A percentile compares a stretch with the other conserved stretches of the same genome.
These are phyloP conservation scores for Xylaria telfairii DNA, from an alignment of 495 filamentous ascomycete species.

Conservation along the genomic window DNA sequence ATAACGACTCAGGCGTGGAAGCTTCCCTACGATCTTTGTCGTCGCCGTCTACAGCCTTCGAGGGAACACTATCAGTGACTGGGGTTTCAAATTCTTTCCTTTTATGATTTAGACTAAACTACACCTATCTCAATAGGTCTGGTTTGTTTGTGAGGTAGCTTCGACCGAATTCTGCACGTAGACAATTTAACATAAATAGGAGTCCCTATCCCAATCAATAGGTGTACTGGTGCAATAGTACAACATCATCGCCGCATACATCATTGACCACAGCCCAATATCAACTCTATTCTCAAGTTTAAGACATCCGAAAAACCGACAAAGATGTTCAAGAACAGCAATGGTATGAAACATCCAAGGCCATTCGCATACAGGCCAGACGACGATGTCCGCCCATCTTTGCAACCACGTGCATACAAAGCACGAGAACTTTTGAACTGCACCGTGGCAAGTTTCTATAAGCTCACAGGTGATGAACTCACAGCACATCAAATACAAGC, in stretches of 20 bases:
- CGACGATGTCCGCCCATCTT: background rate
- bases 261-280: background rate
- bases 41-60: background rate
- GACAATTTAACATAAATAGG: background rate
- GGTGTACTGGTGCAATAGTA: background rate
- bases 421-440: background rate
- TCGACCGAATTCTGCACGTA: background rate
- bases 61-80: background rate
- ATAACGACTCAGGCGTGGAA: background rate
- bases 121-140: background rate
- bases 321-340: background rate
- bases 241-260: background rate
- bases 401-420: background rate
- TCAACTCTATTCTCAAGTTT: background rate
- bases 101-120: background rate
- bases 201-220: background rate
- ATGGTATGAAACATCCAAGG: background rate
- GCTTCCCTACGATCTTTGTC: background rate
- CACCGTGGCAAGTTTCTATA: conserved; percentile 19
- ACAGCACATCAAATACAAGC: conserved; percentile 1
- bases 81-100: background rate
- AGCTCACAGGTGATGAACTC: background rate
- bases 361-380: background rate
- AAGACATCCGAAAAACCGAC: background rate
- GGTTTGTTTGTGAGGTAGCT: background rate